Conservation (phyloP, 495 filamentous ascomycete species). For the Cetradonia linearis region DNA sequence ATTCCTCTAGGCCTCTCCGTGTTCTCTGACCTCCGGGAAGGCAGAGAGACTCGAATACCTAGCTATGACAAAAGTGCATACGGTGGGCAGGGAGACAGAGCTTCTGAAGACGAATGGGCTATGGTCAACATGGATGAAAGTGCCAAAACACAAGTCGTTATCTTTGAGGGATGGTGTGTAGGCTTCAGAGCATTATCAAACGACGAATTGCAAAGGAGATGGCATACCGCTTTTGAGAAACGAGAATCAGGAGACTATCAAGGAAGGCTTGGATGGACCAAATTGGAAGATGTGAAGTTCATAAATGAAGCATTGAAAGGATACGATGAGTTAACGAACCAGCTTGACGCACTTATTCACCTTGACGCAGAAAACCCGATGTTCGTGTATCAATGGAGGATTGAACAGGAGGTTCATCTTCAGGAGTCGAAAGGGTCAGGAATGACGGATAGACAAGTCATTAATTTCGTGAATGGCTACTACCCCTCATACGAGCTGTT, state of each 20-base stretch:
- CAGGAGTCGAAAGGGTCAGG: conserved; percentile 54
- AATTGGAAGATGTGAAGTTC: conserved; percentile 56
- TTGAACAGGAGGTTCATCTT: conserved; percentile 67
- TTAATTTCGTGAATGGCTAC: conserved; percentile 58
- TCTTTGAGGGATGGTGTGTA: conserved; percentile 90
- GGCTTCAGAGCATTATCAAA: conserved; percentile 63
- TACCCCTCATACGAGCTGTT: conserved; percentile 65
- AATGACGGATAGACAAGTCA: conserved; percentile 66
- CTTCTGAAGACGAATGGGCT: conserved; percentile 49
- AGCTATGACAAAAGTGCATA: conserved; percentile 76
- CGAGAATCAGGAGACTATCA: conserved; percentile 33
- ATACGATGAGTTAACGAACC: conserved; percentile 65
- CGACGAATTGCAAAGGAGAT: conserved; percentile 43
- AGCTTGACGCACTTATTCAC: conserved; percentile 74
- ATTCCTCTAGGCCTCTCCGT: conserved; percentile 50
- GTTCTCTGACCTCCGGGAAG: conserved; percentile 48
- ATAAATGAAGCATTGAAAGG: conserved; percentile 57
- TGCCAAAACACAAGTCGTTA: conserved; percentile 46
- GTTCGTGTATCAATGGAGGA: conserved; percentile 82
- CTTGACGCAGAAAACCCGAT: conserved; percentile 69
- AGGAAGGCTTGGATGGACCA: conserved; percentile 46
- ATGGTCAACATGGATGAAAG: conserved; percentile 47
- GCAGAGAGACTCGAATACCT: conserved; percentile 52
- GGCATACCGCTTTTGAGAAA: conserved; percentile 43
- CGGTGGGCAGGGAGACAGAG: conserved; percentile 68